Conservation (phyloP, 192 early-diverging fungal species). For the Fimicolochytrium jonesii region DNA sequence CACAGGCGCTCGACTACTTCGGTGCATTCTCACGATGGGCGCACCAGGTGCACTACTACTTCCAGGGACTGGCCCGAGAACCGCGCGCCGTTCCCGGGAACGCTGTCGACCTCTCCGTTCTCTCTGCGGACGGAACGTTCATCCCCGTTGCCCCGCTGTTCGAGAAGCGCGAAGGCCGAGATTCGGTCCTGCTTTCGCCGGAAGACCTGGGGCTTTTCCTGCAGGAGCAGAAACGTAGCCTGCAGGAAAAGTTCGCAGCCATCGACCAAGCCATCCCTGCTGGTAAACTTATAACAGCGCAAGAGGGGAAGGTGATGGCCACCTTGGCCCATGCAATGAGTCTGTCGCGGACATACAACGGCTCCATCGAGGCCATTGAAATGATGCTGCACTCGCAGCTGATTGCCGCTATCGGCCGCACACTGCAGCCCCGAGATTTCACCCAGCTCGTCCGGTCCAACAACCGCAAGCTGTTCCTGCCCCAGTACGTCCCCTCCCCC, state of each 20-base stretch:
- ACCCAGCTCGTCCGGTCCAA: conserved; percentile 11
- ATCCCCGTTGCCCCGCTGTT: neutral
- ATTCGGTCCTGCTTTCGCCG: conserved; percentile 3
- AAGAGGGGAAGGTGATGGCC: neutral
- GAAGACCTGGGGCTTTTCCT: conserved; percentile 10
- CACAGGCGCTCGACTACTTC: neutral
- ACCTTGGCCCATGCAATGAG: neutral
- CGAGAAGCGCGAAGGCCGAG: neutral
- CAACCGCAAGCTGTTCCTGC: conserved; percentile 11
- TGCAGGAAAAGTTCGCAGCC: conserved; percentile 3
- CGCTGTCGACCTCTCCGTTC: neutral
- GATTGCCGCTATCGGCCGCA: conserved; percentile 25
- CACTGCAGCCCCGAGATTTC: conserved; percentile 8
- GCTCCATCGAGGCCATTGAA: conserved; percentile 4
- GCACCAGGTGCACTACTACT: neutral
- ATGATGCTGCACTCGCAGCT: conserved; percentile 16
- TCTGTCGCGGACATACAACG: neutral
- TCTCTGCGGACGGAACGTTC: neutral
- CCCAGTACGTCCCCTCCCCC: conserved; percentile 2
- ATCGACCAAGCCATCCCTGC: neutral
- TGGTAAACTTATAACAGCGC: neutral
- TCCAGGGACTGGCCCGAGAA: no score
- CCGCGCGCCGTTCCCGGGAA: no score
- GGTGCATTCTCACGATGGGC: neutral
- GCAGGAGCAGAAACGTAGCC: conserved; percentile 10